A percentile compares a stretch with the other conserved stretches of the same genome.
Conservation (phyloP, 1,139 yeast genomes). For the Taphrina flavorubra region DNA sequence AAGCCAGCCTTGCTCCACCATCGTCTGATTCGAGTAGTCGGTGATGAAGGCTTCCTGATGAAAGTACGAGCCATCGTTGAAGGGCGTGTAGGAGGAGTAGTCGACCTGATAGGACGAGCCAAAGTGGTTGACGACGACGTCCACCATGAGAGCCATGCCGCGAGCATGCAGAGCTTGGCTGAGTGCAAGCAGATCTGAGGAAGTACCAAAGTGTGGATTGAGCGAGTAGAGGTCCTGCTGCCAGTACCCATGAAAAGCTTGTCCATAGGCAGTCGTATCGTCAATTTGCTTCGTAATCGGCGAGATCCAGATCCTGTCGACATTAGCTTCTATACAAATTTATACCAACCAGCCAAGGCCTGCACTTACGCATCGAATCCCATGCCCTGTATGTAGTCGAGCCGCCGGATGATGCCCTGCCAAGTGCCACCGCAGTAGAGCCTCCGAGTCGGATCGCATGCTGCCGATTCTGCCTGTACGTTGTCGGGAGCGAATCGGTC, state of each 20-base stretch:
- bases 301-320: slow-evolving; percentile 42
- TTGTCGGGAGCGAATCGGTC: slow-evolving; percentile 37
- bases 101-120: slow-evolving; percentile 38
- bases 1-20: slow-evolving; percentile 44
- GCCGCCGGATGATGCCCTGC: slow-evolving; percentile 42
- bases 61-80: slow-evolving; percentile 39
- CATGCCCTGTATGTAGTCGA: slow-evolving; percentile 45
- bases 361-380: slow-evolving; percentile 42
- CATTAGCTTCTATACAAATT: background rate
- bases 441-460: slow-evolving; percentile 20
- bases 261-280: slow-evolving; percentile 38
- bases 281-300: slow-evolving; percentile 44
- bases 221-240: slow-evolving; percentile 37
- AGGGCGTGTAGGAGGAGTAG: slow-evolving; percentile 38
- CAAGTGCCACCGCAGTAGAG: slow-evolving; percentile 45
- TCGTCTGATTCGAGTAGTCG: slow-evolving; percentile 42
- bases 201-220: slow-evolving; percentile 43
- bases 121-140: slow-evolving; percentile 44
- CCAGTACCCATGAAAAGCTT: slow-evolving; percentile 45
- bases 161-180: slow-evolving; percentile 41
- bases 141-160: slow-evolving; percentile 44
- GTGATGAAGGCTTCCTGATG: slow-evolving; percentile 38
- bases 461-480: slow-evolving; percentile 18
- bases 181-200: slow-evolving; percentile 40
- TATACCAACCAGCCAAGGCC: too few species aligned